Evolutionary conservation across 129 eudicot genomes (phyloP).

Genomic region (Saposhnikovia divaricata): DNA sequence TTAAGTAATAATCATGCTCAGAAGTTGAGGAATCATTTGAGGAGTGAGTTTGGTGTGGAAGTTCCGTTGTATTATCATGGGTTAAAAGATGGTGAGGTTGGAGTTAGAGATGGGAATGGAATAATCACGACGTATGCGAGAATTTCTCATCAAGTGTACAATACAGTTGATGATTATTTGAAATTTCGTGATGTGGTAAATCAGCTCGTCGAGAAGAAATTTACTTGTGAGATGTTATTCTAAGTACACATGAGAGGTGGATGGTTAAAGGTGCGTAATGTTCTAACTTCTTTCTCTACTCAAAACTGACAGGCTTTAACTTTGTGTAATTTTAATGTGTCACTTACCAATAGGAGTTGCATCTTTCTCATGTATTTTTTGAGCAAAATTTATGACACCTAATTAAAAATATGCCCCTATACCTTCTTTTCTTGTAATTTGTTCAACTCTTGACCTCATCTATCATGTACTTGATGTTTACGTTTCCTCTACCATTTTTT

Average conservation of each 20-base stretch:
- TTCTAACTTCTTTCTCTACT: not conserved
- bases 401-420: not conserved
- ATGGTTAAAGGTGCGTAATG: not conserved
- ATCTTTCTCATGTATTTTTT: not conserved
- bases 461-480: not conserved
- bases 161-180: constrained; percentile 59
- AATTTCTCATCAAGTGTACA: constrained; percentile 92
- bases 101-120: constrained; percentile 25
- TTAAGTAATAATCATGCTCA: constrained; percentile 48
- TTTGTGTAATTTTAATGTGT: not conserved
- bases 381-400: not conserved
- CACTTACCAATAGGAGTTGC: not conserved
- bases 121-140: constrained; percentile 66
- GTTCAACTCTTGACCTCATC: not conserved
- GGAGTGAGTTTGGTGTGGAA: constrained; percentile 61
- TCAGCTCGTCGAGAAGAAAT: constrained; percentile 44
- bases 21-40: constrained; percentile 54
- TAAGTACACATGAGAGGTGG: not conserved
- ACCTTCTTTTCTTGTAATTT: not conserved
- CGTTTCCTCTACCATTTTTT: not conserved
- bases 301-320: not conserved
- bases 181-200: constrained; percentile 69
- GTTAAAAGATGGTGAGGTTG: constrained; percentile 38
- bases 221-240: constrained; percentile 30
- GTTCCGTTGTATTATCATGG: constrained; percentile 72